Base-by-base conservation (phyloP, 306 rosid genomes). In the Sindora glabra region DNA sequence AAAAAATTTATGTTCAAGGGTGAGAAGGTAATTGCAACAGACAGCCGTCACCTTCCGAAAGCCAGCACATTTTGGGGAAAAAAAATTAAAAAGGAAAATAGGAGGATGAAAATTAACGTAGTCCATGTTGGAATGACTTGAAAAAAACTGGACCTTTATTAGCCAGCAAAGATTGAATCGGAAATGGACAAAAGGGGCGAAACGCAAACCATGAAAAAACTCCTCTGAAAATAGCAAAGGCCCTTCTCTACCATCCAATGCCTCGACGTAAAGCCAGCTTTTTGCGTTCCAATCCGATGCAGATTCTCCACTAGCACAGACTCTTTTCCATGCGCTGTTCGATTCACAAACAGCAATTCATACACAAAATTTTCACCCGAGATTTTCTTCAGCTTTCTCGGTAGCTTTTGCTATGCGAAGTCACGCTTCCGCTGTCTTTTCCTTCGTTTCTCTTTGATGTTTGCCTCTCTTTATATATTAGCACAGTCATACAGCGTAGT, bases 231-330 rank as follows among this genome's bases (percentile, higher is more conserved):
- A 44, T 49, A 55, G 79, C 46, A 25, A 19, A 58, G 36, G 18
- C 68, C 32, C 22, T 72, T 86, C 82, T 64, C 81, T 53, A 69
- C 89, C 95, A 74, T 81, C 82, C 89, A 75, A 69, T 70, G 22
- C 55, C 32, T 41, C 18, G 34, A 52, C 2, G 68, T 22, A 37
- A 58, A 48, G 56, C 40, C 58, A 45, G 18, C 65, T 76, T 67
- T 67, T 68, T 60, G 29, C 49, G 64, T 73, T 59, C 80, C 85
- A 29, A 77, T 69, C 72, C 44, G 60, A 71, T 75, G 56, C 84
- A 77, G 80, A 65, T 75, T 83, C 87, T 78, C 83, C 82, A 66
- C 75, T 79, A 59, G n/a, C n/a, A n/a, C n/a, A 57, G 42, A 10
- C 50, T 24, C 15, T 36, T 10, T 48, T 30, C 26, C 12, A 19